These are phyloP conservation scores for Flammula alnicola DNA, from an alignment of 1,284 basidiomycete species.

Conservation along the genomic window DNA sequence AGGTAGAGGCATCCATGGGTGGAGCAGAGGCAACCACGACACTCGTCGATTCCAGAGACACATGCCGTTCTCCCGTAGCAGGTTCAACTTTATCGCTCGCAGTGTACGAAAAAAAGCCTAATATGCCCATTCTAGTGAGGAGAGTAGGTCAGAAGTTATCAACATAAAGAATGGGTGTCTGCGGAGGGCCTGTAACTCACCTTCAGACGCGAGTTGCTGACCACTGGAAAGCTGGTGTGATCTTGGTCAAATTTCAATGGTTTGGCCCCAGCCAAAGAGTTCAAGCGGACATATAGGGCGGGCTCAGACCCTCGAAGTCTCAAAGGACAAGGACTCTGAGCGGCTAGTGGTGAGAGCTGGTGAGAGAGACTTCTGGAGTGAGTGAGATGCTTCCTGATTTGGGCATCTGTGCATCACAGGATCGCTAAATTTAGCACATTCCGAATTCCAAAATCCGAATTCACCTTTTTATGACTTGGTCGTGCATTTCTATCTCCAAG, in stretches of 20 bases:
- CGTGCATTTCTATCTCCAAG: neutral
- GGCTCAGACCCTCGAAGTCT: conserved; percentile 3
- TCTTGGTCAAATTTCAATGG: too few relatives aligned
- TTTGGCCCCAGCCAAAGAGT: neutral
- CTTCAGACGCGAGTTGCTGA: neutral
- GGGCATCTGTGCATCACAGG: neutral
- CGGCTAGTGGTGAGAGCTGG: too few relatives aligned
- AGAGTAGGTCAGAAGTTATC: neutral
- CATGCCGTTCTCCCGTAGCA: neutral
- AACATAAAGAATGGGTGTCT: neutral
- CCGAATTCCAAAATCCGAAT: neutral
- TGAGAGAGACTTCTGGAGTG: conserved; percentile 2
- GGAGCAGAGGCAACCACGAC: neutral
- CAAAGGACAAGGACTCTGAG: conserved; percentile 1
- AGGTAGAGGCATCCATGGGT: too few relatives aligned
- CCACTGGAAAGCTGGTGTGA: neutral
- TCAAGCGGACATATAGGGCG: conserved; percentile 12
- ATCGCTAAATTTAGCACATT: conserved; percentile 1
- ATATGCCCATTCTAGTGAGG: conserved; percentile 13
- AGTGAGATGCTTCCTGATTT: neutral
- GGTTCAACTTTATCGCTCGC: neutral
- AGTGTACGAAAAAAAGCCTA: conserved; percentile 12
- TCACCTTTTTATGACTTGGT: too few relatives aligned
- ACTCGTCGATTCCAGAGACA: neutral
- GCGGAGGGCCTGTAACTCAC: neutral